Percentiles rank a stretch among this genome's conserved stretches.
These are phyloP conservation scores for Coniferiporia weirii DNA, from an alignment of 1,284 basidiomycete genomes.

Conservation along the genomic window DNA sequence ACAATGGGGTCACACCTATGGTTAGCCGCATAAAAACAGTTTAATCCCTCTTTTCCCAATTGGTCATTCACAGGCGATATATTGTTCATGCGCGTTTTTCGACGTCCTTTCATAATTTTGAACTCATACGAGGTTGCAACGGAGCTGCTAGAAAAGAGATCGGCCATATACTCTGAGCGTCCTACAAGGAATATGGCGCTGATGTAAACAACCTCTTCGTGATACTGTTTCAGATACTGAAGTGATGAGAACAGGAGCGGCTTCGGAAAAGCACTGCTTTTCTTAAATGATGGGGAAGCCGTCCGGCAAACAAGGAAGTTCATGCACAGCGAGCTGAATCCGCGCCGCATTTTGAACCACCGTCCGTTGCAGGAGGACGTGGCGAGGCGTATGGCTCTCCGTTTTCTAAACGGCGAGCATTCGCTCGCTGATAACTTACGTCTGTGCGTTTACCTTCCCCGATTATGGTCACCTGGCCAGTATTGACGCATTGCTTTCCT, in stretches of 20 bases:
- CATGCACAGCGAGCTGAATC: background rate
- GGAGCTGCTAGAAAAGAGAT: background rate
- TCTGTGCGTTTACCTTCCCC: background rate
- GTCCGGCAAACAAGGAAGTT: background rate
- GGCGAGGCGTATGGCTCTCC: background rate
- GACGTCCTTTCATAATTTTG: background rate
- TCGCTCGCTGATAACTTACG: background rate
- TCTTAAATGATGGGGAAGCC: background rate
- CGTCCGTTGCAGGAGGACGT: background rate
- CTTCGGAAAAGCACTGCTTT: background rate
- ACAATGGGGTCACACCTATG: conserved; percentile 13
- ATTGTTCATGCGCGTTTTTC: background rate
- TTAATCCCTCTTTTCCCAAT: background rate
- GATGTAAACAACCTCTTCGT: background rate
- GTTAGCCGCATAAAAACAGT: background rate
- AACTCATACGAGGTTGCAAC: background rate
- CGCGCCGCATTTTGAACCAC: background rate
- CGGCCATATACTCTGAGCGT: background rate
- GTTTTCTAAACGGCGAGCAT: background rate
- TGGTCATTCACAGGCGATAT: background rate
- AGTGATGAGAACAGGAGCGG: background rate
- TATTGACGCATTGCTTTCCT: background rate
- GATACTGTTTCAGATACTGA: background rate
- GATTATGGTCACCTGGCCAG: background rate
- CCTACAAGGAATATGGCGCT: background rate